Conservation (phyloP, 495 filamentous ascomycete species). For the Letharia lupina region DNA sequence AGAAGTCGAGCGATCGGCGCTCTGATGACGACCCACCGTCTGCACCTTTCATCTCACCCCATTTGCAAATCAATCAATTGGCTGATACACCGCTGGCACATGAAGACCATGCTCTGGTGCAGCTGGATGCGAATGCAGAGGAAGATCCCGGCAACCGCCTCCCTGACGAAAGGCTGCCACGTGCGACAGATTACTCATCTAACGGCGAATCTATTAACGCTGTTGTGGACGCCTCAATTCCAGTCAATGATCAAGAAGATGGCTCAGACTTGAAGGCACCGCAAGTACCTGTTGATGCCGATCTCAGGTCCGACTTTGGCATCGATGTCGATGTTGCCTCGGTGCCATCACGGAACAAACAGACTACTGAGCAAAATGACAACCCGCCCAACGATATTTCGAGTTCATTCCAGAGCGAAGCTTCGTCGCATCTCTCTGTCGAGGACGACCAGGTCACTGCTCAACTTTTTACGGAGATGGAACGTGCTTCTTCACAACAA, state of each 20-base stretch:
- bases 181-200: not conserved
- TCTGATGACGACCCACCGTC: slow-evolving; percentile 41
- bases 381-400: slow-evolving; percentile 1
- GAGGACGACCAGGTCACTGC: slow-evolving; percentile 23
- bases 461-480: slow-evolving; percentile 24
- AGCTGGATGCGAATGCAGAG: not conserved
- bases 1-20: slow-evolving; percentile 27
- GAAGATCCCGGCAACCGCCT: not conserved
- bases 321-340: slow-evolving; percentile 22
- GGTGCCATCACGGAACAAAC: slow-evolving; percentile 5
- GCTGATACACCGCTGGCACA: not conserved
- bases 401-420: slow-evolving; percentile 8
- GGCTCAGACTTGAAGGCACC: not conserved
- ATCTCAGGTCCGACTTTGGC: slow-evolving; percentile 15
- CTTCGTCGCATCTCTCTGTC: slow-evolving; percentile 3
- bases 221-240: not conserved
- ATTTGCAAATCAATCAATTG: not conserved
- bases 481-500: slow-evolving; percentile 23
- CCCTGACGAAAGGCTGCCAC: not conserved
- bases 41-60: slow-evolving; percentile 33
- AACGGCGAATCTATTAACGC: not conserved
- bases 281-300: not conserved
- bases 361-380: not conserved
- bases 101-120: not conserved
- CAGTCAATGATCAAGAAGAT: not conserved